These are phyloP conservation scores for Komagataea norvegica DNA, from an alignment of 1,139 yeast species.

Conservation along the genomic window DNA sequence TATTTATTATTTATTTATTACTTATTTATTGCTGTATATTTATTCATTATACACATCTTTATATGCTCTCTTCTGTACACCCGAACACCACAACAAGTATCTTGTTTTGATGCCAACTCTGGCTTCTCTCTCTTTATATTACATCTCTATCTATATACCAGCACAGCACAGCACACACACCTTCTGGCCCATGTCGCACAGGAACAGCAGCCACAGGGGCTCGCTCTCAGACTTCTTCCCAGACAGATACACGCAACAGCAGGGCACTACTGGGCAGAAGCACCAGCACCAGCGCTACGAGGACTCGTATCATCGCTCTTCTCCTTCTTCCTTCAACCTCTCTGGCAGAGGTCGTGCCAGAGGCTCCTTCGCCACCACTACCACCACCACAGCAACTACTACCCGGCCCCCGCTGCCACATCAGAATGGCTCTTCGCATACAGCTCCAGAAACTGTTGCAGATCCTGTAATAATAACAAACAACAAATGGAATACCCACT, in stretches of 20 bases:
- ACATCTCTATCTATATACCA: no score
- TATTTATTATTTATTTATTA: conserved; percentile 10
- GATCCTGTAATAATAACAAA: neutral
- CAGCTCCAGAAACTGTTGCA: neutral
- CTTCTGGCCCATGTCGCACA: conserved; percentile 1
- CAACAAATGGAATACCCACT: neutral
- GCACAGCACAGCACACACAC: no score
- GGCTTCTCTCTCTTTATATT: no score
- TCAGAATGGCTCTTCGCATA: no score
- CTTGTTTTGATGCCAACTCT: no score
- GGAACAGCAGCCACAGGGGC: neutral
- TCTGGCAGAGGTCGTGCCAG: no score
- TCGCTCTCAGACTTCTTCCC: neutral
- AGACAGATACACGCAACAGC: neutral
- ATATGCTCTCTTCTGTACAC: no score
- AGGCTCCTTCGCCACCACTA: no score
- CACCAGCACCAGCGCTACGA: neutral
- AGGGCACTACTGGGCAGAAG: neutral
- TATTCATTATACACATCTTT: conserved; percentile 2
- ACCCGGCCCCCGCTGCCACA: no score
- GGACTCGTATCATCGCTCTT: neutral
- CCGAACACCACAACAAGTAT: conserved; percentile 1
- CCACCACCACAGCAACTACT: no score
- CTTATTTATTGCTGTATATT: conserved; percentile 14
- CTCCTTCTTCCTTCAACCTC: no score